phyloP scores from a whole-genome alignment of 371 early-diverging fungal genomes.

The Umbelopsis sp. region DNA sequence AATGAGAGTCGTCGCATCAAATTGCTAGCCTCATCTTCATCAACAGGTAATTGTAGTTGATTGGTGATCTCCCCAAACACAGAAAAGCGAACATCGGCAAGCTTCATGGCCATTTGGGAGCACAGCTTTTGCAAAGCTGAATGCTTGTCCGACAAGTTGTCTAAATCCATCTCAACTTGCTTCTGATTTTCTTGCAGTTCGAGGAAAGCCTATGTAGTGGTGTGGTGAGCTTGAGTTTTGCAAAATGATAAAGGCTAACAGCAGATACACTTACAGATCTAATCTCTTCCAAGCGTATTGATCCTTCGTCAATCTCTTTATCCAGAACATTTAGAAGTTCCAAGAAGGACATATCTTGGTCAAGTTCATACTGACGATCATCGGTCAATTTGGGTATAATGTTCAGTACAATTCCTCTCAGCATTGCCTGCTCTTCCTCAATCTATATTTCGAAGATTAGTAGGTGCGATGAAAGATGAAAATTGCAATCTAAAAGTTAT shows the following conservation, averaged over 20 bases:
- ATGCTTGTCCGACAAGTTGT: slow-evolving; percentile 32
- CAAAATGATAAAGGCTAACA: neutral
- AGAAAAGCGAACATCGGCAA: slow-evolving; percentile 40
- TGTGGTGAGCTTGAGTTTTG: neutral
- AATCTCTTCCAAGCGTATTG: neutral
- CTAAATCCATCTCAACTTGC: slow-evolving; percentile 25
- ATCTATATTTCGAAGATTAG: neutral
- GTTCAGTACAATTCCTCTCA: slow-evolving; percentile 17
- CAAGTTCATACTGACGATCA: neutral
- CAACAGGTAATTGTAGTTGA: slow-evolving; percentile 47
- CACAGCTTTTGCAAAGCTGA: slow-evolving; percentile 34
- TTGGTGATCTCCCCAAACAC: slow-evolving; percentile 41
- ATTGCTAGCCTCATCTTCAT: slow-evolving; percentile 40
- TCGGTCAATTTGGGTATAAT: neutral
- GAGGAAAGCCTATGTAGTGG: neutral
- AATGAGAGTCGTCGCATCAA: slow-evolving; percentile 33
- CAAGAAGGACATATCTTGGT: neutral
- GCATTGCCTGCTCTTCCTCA: slow-evolving; percentile 11
- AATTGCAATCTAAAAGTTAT: no score
- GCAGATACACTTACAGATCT: slow-evolving; percentile 7
- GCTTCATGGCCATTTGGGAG: slow-evolving; percentile 42
- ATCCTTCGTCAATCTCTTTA: neutral
- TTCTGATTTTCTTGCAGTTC: slow-evolving; percentile 16
- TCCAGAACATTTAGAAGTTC: neutral
- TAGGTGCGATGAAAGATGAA: neutral